phyloP scores from a whole-genome alignment of 805 yeast species.

The Schwanniomyces vanrijiae region DNA sequence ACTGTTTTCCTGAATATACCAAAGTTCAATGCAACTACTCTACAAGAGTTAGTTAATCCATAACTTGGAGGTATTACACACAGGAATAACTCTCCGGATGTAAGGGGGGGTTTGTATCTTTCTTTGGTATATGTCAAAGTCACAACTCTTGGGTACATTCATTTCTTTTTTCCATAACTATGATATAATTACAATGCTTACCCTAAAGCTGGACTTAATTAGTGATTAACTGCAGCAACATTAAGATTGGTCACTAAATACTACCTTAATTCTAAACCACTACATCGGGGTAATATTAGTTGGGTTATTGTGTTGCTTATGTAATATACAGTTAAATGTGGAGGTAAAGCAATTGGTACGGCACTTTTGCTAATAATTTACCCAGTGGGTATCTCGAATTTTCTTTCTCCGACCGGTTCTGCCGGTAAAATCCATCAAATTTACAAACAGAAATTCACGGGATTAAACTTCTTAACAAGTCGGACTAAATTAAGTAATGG shows the following conservation, averaged over 20 bases:
- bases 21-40: too few species aligned
- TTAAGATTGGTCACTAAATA: not conserved
- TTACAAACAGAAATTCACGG: not conserved
- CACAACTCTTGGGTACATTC: not conserved
- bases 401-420: not conserved
- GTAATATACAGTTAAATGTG: not conserved
- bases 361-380: not conserved
- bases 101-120: not conserved
- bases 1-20: too few species aligned
- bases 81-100: too few species aligned
- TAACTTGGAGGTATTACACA: too few species aligned
- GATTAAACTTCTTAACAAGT: not conserved
- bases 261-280: not conserved
- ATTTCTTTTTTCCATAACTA: too few species aligned
- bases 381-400: not conserved
- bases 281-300: not conserved
- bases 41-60: too few species aligned
- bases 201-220: not conserved
- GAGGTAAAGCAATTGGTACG: not conserved
- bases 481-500: not conserved
- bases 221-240: not conserved
- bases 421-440: not conserved
- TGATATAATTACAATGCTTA: not conserved
- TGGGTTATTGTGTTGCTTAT: not conserved
- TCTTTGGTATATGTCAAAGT: not conserved